Evolutionary conservation across 78 protist species (phyloP).

Genomic region (Protostelium mycophagum): DNA sequence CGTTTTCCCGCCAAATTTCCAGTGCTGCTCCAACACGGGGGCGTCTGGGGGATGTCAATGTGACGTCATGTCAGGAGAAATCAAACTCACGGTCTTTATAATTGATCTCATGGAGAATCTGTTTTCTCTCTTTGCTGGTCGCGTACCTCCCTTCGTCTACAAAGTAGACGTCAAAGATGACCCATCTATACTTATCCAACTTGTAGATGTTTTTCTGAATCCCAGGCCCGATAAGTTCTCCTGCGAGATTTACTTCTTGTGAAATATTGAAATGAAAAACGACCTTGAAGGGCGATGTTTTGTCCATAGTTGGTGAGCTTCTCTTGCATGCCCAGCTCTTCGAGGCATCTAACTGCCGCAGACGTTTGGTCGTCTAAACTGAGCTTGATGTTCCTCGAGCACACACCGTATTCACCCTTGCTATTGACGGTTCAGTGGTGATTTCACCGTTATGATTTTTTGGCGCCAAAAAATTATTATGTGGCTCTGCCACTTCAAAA

Average conservation of each 20-base stretch:
- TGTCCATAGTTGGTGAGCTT: background rate
- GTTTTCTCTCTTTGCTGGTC: constrained; percentile 30
- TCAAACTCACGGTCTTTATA: constrained; percentile 19
- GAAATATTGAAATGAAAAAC: too few relatives aligned
- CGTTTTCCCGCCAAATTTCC: constrained; percentile 5
- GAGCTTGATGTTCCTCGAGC: constrained; percentile 46
- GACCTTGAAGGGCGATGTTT: constrained; percentile 64
- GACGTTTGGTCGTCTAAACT: background rate
- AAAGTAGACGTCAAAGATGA: constrained; percentile 33
- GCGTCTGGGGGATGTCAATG: background rate
- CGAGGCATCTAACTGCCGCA: background rate
- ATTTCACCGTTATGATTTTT: background rate
- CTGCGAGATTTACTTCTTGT: background rate
- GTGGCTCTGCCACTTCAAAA: background rate
- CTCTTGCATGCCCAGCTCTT: constrained; percentile 11
- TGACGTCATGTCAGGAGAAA: constrained; percentile 6
- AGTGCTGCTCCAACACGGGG: background rate
- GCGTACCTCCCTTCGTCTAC: constrained; percentile 34
- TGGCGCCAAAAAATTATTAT: background rate
- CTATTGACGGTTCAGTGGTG: background rate
- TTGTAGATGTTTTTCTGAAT: constrained; percentile 54
- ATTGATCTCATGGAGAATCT: constrained; percentile 8
- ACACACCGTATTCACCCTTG: constrained; percentile 17
- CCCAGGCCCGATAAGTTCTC: constrained; percentile 62
- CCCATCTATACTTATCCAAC: background rate